phyloP scores from a whole-genome alignment of 2,329 filamentous ascomycete genomes.

The Chrysoporthe cubensis region DNA sequence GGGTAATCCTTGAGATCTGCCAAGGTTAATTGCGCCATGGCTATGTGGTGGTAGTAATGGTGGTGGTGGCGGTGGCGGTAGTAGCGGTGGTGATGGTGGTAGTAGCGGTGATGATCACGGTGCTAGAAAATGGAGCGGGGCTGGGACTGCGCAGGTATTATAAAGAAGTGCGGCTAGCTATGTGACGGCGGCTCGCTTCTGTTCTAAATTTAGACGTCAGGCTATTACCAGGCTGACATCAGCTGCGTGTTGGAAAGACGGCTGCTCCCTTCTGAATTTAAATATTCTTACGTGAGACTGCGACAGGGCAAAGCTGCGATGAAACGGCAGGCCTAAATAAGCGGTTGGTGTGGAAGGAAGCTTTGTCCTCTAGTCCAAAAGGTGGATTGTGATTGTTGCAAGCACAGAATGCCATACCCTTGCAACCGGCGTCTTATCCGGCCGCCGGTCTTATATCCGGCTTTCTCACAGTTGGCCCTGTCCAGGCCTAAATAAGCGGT shows the following conservation, averaged over 20 bases:
- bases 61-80: neutral
- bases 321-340: neutral
- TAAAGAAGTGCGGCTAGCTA: neutral
- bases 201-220: slow-evolving; percentile 5
- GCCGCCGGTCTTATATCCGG: too few relatives aligned
- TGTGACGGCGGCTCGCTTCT: slow-evolving; percentile 5
- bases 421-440: too few relatives aligned
- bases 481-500: neutral
- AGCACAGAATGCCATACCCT: too few relatives aligned
- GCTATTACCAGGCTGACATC: neutral
- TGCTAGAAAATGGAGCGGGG: neutral
- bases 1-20: neutral
- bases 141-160: neutral
- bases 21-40: slow-evolving; percentile 5
- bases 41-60: slow-evolving; percentile 9
- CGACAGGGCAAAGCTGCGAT: neutral
- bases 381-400: too few relatives aligned
- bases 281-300: neutral
- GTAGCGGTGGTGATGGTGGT: neutral
- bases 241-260: too few relatives aligned
- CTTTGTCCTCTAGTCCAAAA: too few relatives aligned
- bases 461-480: neutral
- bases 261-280: neutral
- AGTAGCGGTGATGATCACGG: neutral
- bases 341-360: neutral